Conservation (phyloP, 208 protist genomes). For the Leishmania gerbilli region DNA sequence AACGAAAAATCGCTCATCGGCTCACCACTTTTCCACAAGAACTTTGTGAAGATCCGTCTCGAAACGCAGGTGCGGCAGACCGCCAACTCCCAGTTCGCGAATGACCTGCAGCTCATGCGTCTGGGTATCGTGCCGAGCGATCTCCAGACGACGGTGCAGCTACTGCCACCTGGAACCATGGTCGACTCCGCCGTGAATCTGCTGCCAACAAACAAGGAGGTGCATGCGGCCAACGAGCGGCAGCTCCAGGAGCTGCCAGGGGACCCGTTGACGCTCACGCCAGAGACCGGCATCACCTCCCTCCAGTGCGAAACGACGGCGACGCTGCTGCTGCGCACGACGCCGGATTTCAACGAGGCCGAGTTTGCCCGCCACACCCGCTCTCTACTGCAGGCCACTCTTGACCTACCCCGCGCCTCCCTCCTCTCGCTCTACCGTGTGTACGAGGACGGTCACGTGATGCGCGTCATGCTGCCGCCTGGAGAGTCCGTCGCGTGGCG, state of each 20-base stretch:
- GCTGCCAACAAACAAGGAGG: constrained; percentile 87
- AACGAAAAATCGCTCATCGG: constrained; percentile 81
- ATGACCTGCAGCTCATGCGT: constrained; percentile 78
- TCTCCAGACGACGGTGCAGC: constrained; percentile 65
- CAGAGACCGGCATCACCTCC: constrained; percentile 81
- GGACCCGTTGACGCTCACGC: constrained; percentile 67
- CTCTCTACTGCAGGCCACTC: constrained; percentile 73
- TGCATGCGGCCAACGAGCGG: constrained; percentile 78
- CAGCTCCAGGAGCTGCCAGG: constrained; percentile 73
- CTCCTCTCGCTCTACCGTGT: constrained; percentile 79
- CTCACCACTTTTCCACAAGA: constrained; percentile 64
- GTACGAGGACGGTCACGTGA: constrained; percentile 86
- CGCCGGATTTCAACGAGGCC: constrained; percentile 64
- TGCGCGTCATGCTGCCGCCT: constrained; percentile 85
- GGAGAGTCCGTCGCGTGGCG: constrained; percentile 80
- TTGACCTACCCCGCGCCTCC: constrained; percentile 76
- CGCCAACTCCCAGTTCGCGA: constrained; percentile 61
- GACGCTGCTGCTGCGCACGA: constrained; percentile 83
- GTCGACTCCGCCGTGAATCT: constrained; percentile 84
- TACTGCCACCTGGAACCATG: constrained; percentile 84
- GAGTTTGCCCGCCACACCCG: constrained; percentile 77
- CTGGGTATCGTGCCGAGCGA: constrained; percentile 62
- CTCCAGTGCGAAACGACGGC: constrained; percentile 76
- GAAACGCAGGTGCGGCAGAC: constrained; percentile 75
- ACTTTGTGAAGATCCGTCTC: constrained; percentile 82